Conservation (phyloP, 2,329 filamentous ascomycete species). For the Arthroderma uncinatum region DNA sequence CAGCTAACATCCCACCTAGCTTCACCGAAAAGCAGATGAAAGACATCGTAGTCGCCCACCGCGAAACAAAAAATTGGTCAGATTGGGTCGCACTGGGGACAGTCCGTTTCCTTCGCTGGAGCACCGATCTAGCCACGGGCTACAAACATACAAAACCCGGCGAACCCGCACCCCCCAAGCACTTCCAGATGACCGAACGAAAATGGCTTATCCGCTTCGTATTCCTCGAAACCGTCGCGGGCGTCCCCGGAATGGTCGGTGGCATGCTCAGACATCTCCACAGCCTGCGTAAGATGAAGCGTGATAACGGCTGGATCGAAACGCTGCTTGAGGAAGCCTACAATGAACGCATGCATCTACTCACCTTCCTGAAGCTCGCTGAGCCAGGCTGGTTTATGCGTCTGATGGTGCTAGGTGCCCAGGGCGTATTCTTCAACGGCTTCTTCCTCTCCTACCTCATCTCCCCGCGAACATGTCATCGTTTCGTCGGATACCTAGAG, state of each 20-base stretch:
- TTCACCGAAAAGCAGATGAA: slow-evolving; percentile 74
- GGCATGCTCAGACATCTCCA: slow-evolving; percentile 86
- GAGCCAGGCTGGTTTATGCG: slow-evolving; percentile 84
- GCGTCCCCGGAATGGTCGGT: slow-evolving; percentile 92
- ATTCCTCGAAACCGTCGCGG: slow-evolving; percentile 89
- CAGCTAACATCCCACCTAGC: slow-evolving; percentile 16
- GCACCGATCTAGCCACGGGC: slow-evolving; percentile 71
- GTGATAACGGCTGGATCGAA: slow-evolving; percentile 79
- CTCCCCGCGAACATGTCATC: slow-evolving; percentile 76
- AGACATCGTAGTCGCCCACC: slow-evolving; percentile 61
- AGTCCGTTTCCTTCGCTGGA: slow-evolving; percentile 64
- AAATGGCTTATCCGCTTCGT: slow-evolving; percentile 88
- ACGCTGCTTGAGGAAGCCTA: slow-evolving; percentile 80
- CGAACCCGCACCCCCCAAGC: slow-evolving; percentile 43
- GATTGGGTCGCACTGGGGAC: slow-evolving; percentile 70
- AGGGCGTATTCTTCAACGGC: slow-evolving; percentile 93
- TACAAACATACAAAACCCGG: slow-evolving; percentile 57
- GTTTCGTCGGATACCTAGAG: slow-evolving; percentile 93
- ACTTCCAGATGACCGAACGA: slow-evolving; percentile 61
- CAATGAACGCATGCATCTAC: slow-evolving; percentile 86
- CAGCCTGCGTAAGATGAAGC: slow-evolving; percentile 34
- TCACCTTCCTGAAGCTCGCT: slow-evolving; percentile 87
- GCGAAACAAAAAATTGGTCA: slow-evolving; percentile 57
- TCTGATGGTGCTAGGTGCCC: slow-evolving; percentile 77
- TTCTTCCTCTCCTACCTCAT: slow-evolving; percentile 83